phyloP scores from a whole-genome alignment of 2,329 filamentous ascomycete species.

The Ophiostoma australiae region DNA sequence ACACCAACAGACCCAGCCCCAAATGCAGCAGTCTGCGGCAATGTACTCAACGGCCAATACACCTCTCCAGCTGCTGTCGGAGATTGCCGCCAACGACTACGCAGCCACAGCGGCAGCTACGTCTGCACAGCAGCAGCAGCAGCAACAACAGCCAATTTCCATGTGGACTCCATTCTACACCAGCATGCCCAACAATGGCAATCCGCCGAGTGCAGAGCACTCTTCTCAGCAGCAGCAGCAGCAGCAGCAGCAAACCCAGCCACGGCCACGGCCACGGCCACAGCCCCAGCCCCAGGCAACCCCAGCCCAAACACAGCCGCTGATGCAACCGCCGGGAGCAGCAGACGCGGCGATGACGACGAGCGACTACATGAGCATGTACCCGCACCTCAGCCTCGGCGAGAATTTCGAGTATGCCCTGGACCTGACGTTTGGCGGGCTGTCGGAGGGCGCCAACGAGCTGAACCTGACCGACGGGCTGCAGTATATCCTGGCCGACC shows the following conservation, averaged over 20 bases:
- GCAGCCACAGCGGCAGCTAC: conserved; percentile 13
- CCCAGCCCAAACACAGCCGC: neutral
- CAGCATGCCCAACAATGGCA: conserved; percentile 18
- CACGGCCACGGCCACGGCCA: too few relatives aligned
- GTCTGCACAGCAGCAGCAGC: conserved; percentile 27
- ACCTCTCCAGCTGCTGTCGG: conserved; percentile 53
- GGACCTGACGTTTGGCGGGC: conserved; percentile 39
- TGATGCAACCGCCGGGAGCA: conserved; percentile 1
- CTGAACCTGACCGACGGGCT: conserved; percentile 34
- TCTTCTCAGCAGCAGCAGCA: neutral
- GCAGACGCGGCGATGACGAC: conserved; percentile 11
- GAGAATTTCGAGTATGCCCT: conserved; percentile 43
- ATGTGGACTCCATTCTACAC: conserved; percentile 23
- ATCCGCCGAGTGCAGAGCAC: neutral
- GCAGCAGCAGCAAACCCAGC: conserved; percentile 6
- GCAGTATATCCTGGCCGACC: conserved; percentile 38
- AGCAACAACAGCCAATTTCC: conserved; percentile 27
- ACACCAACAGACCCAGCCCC: neutral
- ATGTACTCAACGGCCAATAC: conserved; percentile 42
- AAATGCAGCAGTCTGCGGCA: neutral
- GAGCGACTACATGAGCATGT: conserved; percentile 33
- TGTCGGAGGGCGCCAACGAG: conserved; percentile 21
- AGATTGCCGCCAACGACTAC: conserved; percentile 48
- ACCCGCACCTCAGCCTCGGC: conserved; percentile 34
- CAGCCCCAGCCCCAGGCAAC: conserved; percentile 25